A percentile compares a stretch with the other conserved stretches of the same genome.
These are phyloP conservation scores for Thielaviopsis musarum DNA, from an alignment of 2,329 filamentous ascomycete genomes.

Conservation along the genomic window DNA sequence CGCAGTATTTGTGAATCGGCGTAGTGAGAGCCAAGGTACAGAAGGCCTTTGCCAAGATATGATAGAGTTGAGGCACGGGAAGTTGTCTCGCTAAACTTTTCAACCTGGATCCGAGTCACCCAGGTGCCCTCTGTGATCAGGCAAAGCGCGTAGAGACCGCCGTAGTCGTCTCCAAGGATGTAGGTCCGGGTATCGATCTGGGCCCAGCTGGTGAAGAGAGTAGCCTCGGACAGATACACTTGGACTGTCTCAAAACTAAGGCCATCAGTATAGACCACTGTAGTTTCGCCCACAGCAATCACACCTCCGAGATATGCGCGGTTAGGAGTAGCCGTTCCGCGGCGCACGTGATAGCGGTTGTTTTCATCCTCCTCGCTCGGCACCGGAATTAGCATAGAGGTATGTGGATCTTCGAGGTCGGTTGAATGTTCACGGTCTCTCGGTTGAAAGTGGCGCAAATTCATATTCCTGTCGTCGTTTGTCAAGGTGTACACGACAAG, in stretches of 20 bases:
- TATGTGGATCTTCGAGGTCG: conserved; percentile 36
- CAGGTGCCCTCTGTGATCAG: conserved; percentile 49
- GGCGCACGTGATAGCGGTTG: conserved; percentile 43
- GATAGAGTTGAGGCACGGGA: conserved; percentile 65
- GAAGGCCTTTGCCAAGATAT: conserved; percentile 53
- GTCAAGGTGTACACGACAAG: conserved; percentile 44
- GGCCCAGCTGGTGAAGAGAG: conserved; percentile 85
- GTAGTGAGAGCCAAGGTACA: conserved; percentile 85
- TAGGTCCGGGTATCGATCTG: conserved; percentile 67
- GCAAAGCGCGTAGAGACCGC: conserved; percentile 68
- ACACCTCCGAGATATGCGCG: conserved; percentile 51
- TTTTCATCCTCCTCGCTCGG: conserved; percentile 34
- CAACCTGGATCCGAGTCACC: conserved; percentile 57
- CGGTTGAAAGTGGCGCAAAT: conserved; percentile 37
- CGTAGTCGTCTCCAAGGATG: conserved; percentile 85
- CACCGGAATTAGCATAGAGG: conserved; percentile 46
- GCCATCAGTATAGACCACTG: conserved; percentile 72
- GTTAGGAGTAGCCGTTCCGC: conserved; percentile 26
- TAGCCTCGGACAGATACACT: conserved; percentile 51
- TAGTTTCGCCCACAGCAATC: conserved; percentile 62
- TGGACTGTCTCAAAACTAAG: conserved; percentile 50
- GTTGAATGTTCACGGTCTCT: conserved; percentile 39
- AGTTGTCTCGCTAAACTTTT: conserved; percentile 39
- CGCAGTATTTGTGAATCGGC: conserved; percentile 77
- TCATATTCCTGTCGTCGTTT: conserved; percentile 37